Percentiles rank a stretch among this genome's conserved stretches.
Evolutionary conservation across 2,329 filamentous ascomycete species (phyloP).

Genomic region (Botrytis aclada): DNA sequence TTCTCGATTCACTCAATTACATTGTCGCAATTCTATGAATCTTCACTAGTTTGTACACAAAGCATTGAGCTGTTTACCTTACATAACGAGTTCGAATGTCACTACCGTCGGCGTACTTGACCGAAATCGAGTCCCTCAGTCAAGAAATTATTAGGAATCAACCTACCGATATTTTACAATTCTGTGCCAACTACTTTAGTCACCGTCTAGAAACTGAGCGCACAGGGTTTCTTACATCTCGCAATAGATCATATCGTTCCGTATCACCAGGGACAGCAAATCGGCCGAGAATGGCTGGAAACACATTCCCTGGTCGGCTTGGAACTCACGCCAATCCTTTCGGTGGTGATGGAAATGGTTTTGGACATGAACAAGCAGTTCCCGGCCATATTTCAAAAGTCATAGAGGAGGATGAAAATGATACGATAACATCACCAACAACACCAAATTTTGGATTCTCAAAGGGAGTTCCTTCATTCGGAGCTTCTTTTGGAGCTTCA

Average conservation of each 20-base stretch:
- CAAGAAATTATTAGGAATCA: conserved; percentile 56
- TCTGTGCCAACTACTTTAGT: conserved; percentile 67
- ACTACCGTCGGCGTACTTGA: conserved; percentile 54
- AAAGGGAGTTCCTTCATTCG: conserved; percentile 39
- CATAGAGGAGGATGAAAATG: conserved; percentile 63
- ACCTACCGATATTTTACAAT: conserved; percentile 64
- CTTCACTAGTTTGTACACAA: conserved; percentile 15
- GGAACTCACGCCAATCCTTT: conserved; percentile 71
- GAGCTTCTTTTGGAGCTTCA: conserved; percentile 32
- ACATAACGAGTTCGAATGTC: conserved; percentile 40
- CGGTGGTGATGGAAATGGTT: conserved; percentile 46
- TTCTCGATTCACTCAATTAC: conserved; percentile 2
- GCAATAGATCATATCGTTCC: conserved; percentile 35
- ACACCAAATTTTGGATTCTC: conserved; percentile 53
- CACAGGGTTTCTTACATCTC: conserved; percentile 50
- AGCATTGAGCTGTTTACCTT: conserved; percentile 11
- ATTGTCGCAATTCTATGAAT: neutral
- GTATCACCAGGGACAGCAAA: conserved; percentile 36
- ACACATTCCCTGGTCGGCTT: conserved; percentile 71
- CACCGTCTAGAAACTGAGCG: conserved; percentile 64
- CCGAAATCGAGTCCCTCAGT: conserved; percentile 62
- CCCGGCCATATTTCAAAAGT: conserved; percentile 56
- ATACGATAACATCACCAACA: conserved; percentile 72
- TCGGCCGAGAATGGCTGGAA: conserved; percentile 61
- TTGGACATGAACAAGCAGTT: conserved; percentile 35